Percentiles rank a stretch among this genome's conserved stretches.
Evolutionary conservation across 208 protist species (phyloP).

Genomic region (Lotmaria passim): DNA sequence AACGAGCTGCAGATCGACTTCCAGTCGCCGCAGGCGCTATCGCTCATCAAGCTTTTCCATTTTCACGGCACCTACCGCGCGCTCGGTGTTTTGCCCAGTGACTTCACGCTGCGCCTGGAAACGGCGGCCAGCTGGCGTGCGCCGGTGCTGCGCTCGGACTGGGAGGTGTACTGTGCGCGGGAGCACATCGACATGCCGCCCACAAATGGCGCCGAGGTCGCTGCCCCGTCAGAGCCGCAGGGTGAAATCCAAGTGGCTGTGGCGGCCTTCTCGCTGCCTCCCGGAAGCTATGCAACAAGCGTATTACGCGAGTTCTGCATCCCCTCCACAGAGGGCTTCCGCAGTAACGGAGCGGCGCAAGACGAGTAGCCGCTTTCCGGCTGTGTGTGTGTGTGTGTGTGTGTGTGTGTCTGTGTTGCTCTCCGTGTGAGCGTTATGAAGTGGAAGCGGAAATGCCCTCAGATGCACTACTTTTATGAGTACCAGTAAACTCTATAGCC

Average conservation of each 20-base stretch:
- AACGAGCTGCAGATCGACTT: slow-evolving; percentile 39
- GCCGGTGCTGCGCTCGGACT: slow-evolving; percentile 73
- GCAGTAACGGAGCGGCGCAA: slow-evolving; percentile 16
- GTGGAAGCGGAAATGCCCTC: too few relatives aligned
- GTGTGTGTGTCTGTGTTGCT: not conserved
- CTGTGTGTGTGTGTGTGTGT: too few relatives aligned
- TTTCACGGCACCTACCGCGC: slow-evolving; percentile 89
- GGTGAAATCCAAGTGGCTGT: slow-evolving; percentile 47
- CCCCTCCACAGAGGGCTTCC: slow-evolving; percentile 48
- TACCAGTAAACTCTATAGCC: too few relatives aligned
- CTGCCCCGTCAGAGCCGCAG: slow-evolving; percentile 21
- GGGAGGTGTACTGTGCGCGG: slow-evolving; percentile 34
- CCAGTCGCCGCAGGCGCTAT: slow-evolving; percentile 17
- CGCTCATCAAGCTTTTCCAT: slow-evolving; percentile 84
- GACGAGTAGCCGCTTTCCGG: too few relatives aligned
- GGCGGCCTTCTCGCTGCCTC: slow-evolving; percentile 76
- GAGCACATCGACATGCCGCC: slow-evolving; percentile 3
- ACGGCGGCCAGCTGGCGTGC: slow-evolving; percentile 41
- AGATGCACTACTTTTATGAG: too few relatives aligned
- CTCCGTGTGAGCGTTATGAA: too few relatives aligned
- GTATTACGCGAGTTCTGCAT: slow-evolving; percentile 83
- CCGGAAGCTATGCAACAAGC: slow-evolving; percentile 87
- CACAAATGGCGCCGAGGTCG: not conserved
- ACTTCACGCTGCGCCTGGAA: slow-evolving; percentile 40
- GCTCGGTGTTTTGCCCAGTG: slow-evolving; percentile 54